phyloP scores from a whole-genome alignment of 225 moss, liverwort and hornwort species.

The Bryoerythrophyllum caledonicum region DNA sequence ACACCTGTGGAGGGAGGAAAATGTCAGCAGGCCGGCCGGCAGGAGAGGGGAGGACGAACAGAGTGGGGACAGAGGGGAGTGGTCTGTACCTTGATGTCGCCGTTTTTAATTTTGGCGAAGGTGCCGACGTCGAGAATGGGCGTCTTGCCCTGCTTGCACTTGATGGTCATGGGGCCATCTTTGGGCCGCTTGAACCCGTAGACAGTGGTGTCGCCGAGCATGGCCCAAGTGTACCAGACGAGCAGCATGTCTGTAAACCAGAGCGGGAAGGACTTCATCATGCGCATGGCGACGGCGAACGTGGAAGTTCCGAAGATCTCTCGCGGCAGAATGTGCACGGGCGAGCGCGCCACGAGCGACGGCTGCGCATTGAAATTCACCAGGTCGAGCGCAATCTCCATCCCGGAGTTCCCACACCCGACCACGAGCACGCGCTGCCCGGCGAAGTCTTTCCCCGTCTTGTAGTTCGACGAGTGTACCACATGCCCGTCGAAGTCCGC shows the following conservation, averaged over 20 bases:
- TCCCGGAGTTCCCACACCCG: conserved; percentile 91
- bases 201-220: conserved; percentile 39
- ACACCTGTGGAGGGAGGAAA: conserved; percentile 46
- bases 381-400: conserved; percentile 91
- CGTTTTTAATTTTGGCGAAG: conserved; percentile 50
- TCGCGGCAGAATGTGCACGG: conserved; percentile 82
- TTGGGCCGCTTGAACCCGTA: conserved; percentile 54
- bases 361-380: conserved; percentile 69
- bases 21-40: background rate
- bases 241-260: conserved; percentile 84
- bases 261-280: conserved; percentile 74
- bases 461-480: conserved; percentile 79
- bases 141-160: conserved; percentile 55
- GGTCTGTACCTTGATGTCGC: conserved; percentile 44
- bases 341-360: conserved; percentile 74
- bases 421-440: conserved; percentile 69
- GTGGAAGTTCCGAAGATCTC: conserved; percentile 82
- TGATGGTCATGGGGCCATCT: conserved; percentile 64
- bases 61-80: background rate
- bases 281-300: conserved; percentile 72
- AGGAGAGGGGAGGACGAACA: no score
- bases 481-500: conserved; percentile 48
- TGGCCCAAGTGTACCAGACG: conserved; percentile 50
- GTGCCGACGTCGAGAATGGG: conserved; percentile 74
- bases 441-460: conserved; percentile 58